phyloP scores from a whole-genome alignment of 2,329 filamentous ascomycete species.

The Epichloe hybrida region DNA sequence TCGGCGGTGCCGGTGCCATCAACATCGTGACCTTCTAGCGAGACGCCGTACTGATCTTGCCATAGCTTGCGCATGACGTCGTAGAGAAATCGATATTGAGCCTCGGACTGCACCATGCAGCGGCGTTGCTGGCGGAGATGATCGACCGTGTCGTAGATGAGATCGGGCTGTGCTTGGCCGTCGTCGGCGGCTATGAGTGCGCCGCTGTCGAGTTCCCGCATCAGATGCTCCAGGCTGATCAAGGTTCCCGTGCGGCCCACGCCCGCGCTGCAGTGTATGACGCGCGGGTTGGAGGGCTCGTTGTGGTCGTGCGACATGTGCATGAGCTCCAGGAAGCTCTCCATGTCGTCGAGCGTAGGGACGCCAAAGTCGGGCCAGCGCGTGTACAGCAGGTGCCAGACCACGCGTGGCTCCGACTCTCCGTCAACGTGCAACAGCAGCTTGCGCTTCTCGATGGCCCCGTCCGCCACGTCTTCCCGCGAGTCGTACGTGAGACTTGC shows the following conservation, averaged over 20 bases:
- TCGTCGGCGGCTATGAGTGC: slow-evolving; percentile 29
- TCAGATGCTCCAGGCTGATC: slow-evolving; percentile 85
- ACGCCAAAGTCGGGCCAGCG: slow-evolving; percentile 87
- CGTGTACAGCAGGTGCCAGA: slow-evolving; percentile 78
- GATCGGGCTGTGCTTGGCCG: slow-evolving; percentile 49
- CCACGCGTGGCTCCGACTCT: slow-evolving; percentile 36
- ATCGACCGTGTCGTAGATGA: slow-evolving; percentile 69
- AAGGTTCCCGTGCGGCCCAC: slow-evolving; percentile 93
- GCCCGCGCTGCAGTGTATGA: slow-evolving; percentile 81
- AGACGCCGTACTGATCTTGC: slow-evolving; percentile 47
- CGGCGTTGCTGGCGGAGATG: slow-evolving; percentile 72
- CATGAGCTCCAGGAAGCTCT: slow-evolving; percentile 57
- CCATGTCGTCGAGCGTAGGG: slow-evolving; percentile 53
- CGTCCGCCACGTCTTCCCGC: slow-evolving; percentile 39
- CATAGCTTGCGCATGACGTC: slow-evolving; percentile 66
- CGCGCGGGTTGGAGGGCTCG: slow-evolving; percentile 49
- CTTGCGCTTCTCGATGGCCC: slow-evolving; percentile 60
- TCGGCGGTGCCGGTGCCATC: slow-evolving; percentile 25
- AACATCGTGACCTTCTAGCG: slow-evolving; percentile 17
- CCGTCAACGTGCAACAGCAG: slow-evolving; percentile 43
- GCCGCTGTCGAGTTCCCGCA: slow-evolving; percentile 68
- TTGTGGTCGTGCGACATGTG: slow-evolving; percentile 46
- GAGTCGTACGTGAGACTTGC: slow-evolving; percentile 57
- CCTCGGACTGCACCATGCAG: slow-evolving; percentile 87
- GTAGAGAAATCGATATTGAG: slow-evolving; percentile 81